Base-by-base conservation (phyloP, 768 basidiomycete species). In the Rickenella mellea region DNA sequence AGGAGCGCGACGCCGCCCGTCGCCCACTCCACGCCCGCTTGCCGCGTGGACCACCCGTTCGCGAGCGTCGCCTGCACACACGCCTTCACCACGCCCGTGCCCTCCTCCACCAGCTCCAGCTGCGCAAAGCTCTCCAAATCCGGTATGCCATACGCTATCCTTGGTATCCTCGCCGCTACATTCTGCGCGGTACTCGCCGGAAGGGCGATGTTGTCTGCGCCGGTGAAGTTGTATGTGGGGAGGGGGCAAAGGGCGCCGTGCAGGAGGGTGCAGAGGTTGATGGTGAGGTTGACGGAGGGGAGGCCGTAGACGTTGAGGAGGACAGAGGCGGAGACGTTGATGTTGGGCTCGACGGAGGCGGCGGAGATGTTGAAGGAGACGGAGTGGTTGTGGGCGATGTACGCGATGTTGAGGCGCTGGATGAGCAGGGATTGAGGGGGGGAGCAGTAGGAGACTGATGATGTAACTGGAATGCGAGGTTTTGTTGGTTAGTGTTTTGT, bases 41-140 rank as follows among this genome's bases (percentile, higher is more conserved):
- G 86, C 45, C 76, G 78, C 1, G 79, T 73, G 1, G 91, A 86
- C 74, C 81, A 81, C 8, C 93, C 93, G 56, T 99, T 99, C 14
- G 88, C 82, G 9, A 97, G 67, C 2, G 91, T 93, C 14, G 91
- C 78, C 59, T 93, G 90, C 6, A 99, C 73, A 53, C 94, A 99
- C 0, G 91, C 89, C 41, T 82, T 87, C 47, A 87, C 68, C 6
- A 76, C 58, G 37, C 83, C 80, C 5, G 87, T 85, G 38, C 67
- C 64, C 25, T 78, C 71, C 47, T 87, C 77, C 2, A 67, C 74
- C 29, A 94, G 70, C 5, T 79, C 73, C 41, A 97, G 64, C 51
- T 90, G 84, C 0, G 80, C 91, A 53, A 76, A 91, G 14, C 86
- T 91, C 57, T 97, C 91, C 5, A 97, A 70, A 61, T 99, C 87